phyloP scores from a whole-genome alignment of 179 eudicot genomes.

The Vitellaria paradoxa region DNA sequence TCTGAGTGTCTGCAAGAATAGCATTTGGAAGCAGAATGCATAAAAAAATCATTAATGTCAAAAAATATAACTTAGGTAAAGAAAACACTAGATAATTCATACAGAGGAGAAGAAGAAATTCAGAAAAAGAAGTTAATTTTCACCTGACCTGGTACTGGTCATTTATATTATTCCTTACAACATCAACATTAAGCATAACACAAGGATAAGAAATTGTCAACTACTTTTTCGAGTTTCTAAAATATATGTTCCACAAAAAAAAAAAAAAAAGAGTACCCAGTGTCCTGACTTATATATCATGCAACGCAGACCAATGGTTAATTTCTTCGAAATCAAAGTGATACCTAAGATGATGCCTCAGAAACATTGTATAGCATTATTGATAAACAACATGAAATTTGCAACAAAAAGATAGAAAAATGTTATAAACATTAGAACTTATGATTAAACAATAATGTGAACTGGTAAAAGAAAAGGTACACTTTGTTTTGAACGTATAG shows the following conservation, averaged over 20 bases:
- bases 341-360: too few species aligned
- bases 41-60: background rate
- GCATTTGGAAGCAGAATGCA: slow-evolving; percentile 4
- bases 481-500: slow-evolving; percentile 83
- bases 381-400: slow-evolving; percentile 1
- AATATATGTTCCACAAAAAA: slow-evolving; percentile 18
- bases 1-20: slow-evolving; percentile 66
- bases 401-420: background rate
- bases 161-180: slow-evolving; percentile 91
- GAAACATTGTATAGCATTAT: background rate
- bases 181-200: too few species aligned
- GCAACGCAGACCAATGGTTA: background rate
- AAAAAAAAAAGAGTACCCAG: background rate
- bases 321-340: too few species aligned
- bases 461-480: too few species aligned
- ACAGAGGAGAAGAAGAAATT: slow-evolving; percentile 1
- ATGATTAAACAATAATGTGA: slow-evolving; percentile 48
- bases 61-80: slow-evolving; percentile 1
- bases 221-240: slow-evolving; percentile 85
- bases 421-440: background rate
- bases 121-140: slow-evolving; percentile 6
- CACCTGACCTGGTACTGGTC: slow-evolving; percentile 84
- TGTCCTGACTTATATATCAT: slow-evolving; percentile 2
- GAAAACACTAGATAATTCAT: background rate
- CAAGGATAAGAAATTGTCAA: slow-evolving; percentile 96